Conservation (phyloP, 176 grass and related monocot genomes). For the Thinopyrum elongatum region DNA sequence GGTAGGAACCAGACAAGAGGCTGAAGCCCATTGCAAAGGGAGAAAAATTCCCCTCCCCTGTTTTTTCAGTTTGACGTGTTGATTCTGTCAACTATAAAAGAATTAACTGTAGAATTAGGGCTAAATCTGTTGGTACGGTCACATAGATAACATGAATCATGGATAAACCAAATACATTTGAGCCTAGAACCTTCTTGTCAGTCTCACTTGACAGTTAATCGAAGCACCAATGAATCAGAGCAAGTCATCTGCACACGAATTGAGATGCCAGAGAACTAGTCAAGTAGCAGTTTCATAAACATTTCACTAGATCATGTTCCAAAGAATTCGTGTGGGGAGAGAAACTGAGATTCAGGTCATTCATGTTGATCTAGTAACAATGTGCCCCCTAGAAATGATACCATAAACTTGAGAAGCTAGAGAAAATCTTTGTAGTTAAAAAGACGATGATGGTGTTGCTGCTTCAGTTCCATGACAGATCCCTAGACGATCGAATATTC, state of each 20-base stretch:
- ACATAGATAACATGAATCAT: too few species aligned
- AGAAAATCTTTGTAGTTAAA: neutral
- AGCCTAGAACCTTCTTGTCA: too few species aligned
- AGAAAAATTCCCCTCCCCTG: too few species aligned
- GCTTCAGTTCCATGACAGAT: slow-evolving; percentile 18
- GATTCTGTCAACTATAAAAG: too few species aligned
- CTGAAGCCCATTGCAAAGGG: too few species aligned
- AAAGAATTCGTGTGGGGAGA: neutral
- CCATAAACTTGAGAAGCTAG: slow-evolving; percentile 1
- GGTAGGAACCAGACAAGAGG: too few species aligned
- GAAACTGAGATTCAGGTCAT: neutral
- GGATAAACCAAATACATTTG: too few species aligned
- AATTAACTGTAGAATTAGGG: too few species aligned
- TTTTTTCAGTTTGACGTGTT: too few species aligned
- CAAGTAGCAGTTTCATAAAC: neutral
- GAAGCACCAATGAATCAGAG: neutral
- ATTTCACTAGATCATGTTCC: neutral
- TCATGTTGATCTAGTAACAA: neutral
- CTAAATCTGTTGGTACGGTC: too few species aligned
- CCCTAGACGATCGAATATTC: slow-evolving; percentile 41
- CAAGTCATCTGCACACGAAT: neutral
- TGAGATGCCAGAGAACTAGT: neutral
- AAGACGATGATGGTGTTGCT: neutral
- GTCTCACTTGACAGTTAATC: neutral
- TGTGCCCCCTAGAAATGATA: neutral